Base-by-base conservation (phyloP, 2,329 filamentous ascomycete species). In the Knoxdaviesia capensis region DNA sequence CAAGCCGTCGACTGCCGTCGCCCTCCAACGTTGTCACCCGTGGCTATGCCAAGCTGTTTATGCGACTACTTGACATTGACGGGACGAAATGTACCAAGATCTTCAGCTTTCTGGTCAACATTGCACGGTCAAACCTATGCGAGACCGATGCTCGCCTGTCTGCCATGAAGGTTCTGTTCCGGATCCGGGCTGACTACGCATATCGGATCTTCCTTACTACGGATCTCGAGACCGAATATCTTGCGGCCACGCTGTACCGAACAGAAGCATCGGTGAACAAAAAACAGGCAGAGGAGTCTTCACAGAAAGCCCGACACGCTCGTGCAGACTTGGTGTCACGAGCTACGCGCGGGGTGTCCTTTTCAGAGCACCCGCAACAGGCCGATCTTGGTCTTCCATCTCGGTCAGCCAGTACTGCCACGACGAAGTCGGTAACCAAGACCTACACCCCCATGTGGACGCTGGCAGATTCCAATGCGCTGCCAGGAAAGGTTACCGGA, bases 181-280 rank as follows among this genome's bases (percentile, higher is more conserved):
- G 87, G 37, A 62, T 94, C 31, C 74, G 87, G 45, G 84, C 85
- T 28, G 85, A 94, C 57, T 84, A 80, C 54, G 74, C 80, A 7
- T 74, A 87, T 48, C 71, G 77, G 38, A 69, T 94, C 4, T 84
- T 80, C 44, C 63, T 94, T 42, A 75, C 75, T 6, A 60, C 71
- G 33, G 70, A 74, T 31, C 74, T 79, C 2, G 84, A 93, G 54
- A 80, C 76, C 31, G 74, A 79, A 48, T 74, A 74, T 42, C 63
- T 94, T 29, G 83, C 86, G 31, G 69, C 74, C 10, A 69, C 78
- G 6, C 62, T 94, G 7, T 79, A 75, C 49, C 76, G 85, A 34
- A 76, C 70, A 0, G 68, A 71, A 45, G 61, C 63, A 10, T 66
- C 69, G 1, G 50, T 69, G 6, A 59, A 63, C 3, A 66, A 63